Base-by-base conservation (phyloP, 176 grass and related monocot genomes). In the Oryza glaberrima region DNA sequence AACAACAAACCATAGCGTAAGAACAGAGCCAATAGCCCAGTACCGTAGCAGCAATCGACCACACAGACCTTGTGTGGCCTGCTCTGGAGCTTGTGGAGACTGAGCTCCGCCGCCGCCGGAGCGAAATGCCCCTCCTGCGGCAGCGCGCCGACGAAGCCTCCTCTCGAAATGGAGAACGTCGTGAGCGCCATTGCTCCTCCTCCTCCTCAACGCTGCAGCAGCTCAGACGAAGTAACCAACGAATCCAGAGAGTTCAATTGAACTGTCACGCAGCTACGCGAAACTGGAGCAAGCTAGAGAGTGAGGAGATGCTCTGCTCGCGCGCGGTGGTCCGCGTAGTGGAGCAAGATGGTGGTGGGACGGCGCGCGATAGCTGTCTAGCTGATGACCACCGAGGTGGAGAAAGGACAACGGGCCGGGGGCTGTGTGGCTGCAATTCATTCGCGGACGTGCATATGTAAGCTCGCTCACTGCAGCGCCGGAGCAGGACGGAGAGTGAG, bases 181-280 rank as follows among this genome's bases (percentile, higher is more conserved):
- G 81, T 81, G 65, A 96, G 88, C 51, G 96, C 91, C 96, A 99
- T 99, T 89, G 67, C 45, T 88, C n/a, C 72, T 60, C 54, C 13
- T 88, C n/a, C 72, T 47, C 25, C 36, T 82, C 49, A 60, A 72
- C 77, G 47, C 1, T 19, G 36, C 68, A 60, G 45, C 83, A 58
- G 23, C 79, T 69, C 22, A 72, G 58, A 6, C 7, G 14, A 40
- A 43, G 23, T 13, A 69, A 82, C 40, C 9, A 72, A 63, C 41
- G 35, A 56, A 82, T 46, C 69, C 47, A 77, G 66, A 63, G 10
- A 74, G 16, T 23, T 20, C 54, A 58, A 58, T 9, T n/a, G 17
- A 58, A n/a, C 40, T n/a, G 45, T n/a, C 3, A 23, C 11, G 74
- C 47, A 38, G 3, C 32, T 25, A 44, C 3, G 14, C 26, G 30